phyloP scores from a whole-genome alignment of 139 green algal genomes.

The Raphidocelis subcapitata region DNA sequence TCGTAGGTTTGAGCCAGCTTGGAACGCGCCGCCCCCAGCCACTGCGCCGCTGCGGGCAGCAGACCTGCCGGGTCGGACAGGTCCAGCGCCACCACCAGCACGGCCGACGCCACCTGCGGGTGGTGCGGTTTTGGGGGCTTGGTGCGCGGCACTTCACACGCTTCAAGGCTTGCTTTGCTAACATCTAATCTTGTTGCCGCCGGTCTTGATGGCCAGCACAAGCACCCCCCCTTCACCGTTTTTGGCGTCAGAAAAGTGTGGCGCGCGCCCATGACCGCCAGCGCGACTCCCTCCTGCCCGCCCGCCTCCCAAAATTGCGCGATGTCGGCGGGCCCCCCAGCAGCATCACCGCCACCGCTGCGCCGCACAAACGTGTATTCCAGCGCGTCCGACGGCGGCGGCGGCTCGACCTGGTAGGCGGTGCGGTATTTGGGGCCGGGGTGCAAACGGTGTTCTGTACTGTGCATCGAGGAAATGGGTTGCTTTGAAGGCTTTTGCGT shows the following conservation, averaged over 20 bases:
- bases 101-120: conserved; percentile 19
- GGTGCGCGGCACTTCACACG: background rate
- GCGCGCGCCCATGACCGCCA: background rate
- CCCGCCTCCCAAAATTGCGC: background rate
- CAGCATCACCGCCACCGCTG: background rate
- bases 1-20: background rate
- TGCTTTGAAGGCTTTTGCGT: too few species aligned
- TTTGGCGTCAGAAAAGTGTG: background rate
- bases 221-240: background rate
- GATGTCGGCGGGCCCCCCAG: background rate
- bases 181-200: background rate
- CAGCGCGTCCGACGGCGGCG: conserved; percentile 39
- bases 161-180: background rate
- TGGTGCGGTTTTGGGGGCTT: background rate
- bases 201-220: background rate
- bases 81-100: conserved; percentile 37
- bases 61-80: conserved; percentile 17
- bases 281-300: background rate
- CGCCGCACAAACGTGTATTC: conserved; percentile 37
- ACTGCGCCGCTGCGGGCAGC: background rate
- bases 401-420: conserved; percentile 8
- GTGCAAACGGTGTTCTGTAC: too few species aligned
- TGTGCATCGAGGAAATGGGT: too few species aligned
- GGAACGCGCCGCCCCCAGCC: background rate
- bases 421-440: too few species aligned